Conservation (phyloP, 192 early-diverging fungal genomes). For the Linnemannia schmuckeri region DNA sequence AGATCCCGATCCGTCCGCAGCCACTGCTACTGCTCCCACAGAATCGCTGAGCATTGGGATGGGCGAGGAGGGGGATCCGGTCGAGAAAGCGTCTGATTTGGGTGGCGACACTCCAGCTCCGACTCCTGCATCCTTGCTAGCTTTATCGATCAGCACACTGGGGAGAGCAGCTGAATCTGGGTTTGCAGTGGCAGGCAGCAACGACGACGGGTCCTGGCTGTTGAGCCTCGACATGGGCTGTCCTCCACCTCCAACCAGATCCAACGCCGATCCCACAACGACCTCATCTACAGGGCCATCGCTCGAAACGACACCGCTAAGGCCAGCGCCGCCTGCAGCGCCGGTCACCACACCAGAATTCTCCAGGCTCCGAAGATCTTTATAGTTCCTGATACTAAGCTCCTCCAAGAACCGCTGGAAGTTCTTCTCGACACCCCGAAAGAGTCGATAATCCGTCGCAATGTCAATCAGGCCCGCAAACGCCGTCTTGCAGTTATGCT, state of each 20-base stretch:
- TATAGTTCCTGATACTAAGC: slow-evolving; percentile 40
- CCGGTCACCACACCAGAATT: not conserved
- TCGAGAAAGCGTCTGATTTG: not conserved
- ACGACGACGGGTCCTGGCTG: slow-evolving; percentile 3
- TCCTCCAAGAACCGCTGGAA: slow-evolving; percentile 51
- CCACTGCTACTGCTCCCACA: not conserved
- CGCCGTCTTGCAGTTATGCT: slow-evolving; percentile 47
- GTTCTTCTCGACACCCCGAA: slow-evolving; percentile 51
- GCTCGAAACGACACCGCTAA: not conserved
- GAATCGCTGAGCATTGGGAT: not conserved
- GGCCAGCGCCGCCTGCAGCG: not conserved
- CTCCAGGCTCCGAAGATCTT: slow-evolving; percentile 5
- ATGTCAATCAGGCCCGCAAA: slow-evolving; percentile 53
- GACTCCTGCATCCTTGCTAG: not conserved
- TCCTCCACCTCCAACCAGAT: not conserved
- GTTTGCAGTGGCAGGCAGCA: not conserved
- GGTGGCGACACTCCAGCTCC: not conserved
- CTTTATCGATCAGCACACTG: not conserved
- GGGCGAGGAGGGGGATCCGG: slow-evolving; percentile 19
- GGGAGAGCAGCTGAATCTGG: not conserved
- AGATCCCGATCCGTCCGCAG: not conserved
- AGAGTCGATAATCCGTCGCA: slow-evolving; percentile 46
- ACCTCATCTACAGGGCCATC: not conserved
- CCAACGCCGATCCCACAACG: not conserved
- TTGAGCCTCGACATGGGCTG: slow-evolving; percentile 28